Base-by-base conservation (phyloP, 306 rosid genomes). In the Inga laurina region DNA sequence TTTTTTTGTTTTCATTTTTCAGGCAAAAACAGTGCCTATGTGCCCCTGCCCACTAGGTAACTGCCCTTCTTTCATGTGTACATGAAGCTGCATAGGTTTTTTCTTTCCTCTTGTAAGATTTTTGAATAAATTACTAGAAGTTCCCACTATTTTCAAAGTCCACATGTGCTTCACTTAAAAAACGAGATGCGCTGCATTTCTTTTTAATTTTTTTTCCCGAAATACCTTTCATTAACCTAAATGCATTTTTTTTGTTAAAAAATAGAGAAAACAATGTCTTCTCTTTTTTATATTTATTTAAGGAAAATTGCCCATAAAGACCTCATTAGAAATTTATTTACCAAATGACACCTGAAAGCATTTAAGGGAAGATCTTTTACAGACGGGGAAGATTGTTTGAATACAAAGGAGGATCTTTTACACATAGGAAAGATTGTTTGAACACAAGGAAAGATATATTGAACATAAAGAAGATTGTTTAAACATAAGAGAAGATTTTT, bases 11-110 rank as follows among this genome's bases (percentile, higher is more conserved):
- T 64, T 75, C 67, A 61, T 59, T 86, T 84, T 89, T 77, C 91
- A 93, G 98, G 90, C 73, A 74, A 32, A 83, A 86, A 85, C 37
- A 88, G 84, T 39, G 80, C 6, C 81, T 87, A 86, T 82, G 84
- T 59, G 44, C 78, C 85, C 76, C 67, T 90, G 84, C 72, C 2
- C 22, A 3, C 49, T 11, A 91, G 98, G 97, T 94, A 89, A 67
- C 34, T 34, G 61, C 66, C 79, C 57, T 65, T 73, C 54, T 46
- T 30, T 57, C 39, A 54, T 56, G 3, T 24, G 21, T 13, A 74
- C 44, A 56, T 32, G 70, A 83, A n/a, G 34, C 72, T 71, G 68
- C 75, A 59, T 35, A 27, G 46, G 30, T 15, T 48, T 83, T 76
- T 70, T 54, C 11, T 6, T 41, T 77, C 48, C 18, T 81, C 66